phyloP scores from a whole-genome alignment of 2,329 filamentous ascomycete genomes.

The Fusarium goolgardi region DNA sequence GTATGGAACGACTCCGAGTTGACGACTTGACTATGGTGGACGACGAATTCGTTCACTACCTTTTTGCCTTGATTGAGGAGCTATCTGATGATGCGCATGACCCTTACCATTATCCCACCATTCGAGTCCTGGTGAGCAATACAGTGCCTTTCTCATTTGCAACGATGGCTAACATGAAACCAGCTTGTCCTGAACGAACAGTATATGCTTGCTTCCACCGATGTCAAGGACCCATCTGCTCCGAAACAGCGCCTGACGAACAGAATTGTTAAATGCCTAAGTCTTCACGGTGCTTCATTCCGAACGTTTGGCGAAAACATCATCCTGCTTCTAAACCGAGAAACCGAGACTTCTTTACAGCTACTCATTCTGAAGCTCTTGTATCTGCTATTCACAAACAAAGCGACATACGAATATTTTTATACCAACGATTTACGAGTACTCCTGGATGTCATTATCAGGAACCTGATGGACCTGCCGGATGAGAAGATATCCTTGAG shows the following conservation, averaged over 20 bases:
- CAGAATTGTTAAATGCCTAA: slow-evolving; percentile 90
- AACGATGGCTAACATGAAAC: slow-evolving; percentile 31
- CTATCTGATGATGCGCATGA: slow-evolving; percentile 88
- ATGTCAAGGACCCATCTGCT: slow-evolving; percentile 54
- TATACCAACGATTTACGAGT: slow-evolving; percentile 98
- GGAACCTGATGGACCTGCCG: slow-evolving; percentile 95
- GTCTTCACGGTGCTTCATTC: slow-evolving; percentile 80
- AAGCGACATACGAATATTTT: slow-evolving; percentile 94
- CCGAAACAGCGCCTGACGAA: slow-evolving; percentile 77
- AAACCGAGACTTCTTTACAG: slow-evolving; percentile 93
- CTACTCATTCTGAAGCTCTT: slow-evolving; percentile 95
- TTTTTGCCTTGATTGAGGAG: slow-evolving; percentile 89
- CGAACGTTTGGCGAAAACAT: slow-evolving; percentile 98
- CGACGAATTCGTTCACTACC: slow-evolving; percentile 84
- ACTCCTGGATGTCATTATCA: slow-evolving; percentile 93
- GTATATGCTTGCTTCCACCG: slow-evolving; percentile 85
- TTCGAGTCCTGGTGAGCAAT: slow-evolving; percentile 82
- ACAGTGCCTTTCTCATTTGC: neutral
- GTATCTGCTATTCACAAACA: slow-evolving; percentile 94
- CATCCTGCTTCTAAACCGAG: slow-evolving; percentile 92
- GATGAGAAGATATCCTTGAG: slow-evolving; percentile 81
- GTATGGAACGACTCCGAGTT: slow-evolving; percentile 82
- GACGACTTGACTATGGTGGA: slow-evolving; percentile 81
- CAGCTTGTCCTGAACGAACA: slow-evolving; percentile 97
- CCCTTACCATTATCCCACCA: slow-evolving; percentile 95